Evolutionary conservation across 805 yeast genomes (phyloP), one percentile per base, ranked within the genome.

Genomic region (Monosporozyma servazzii): DNA sequence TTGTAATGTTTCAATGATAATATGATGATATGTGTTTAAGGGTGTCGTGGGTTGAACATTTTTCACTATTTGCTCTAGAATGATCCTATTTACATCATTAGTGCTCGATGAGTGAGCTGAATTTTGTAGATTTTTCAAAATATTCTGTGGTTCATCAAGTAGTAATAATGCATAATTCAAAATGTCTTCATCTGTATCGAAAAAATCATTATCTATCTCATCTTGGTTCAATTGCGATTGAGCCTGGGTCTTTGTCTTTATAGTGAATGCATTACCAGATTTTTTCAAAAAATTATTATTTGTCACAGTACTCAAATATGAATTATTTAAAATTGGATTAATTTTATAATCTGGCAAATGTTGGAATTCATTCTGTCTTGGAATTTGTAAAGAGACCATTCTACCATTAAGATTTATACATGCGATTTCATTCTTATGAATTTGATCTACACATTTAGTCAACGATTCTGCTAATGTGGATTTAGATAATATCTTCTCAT

Each of bases 71-170:
- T 75, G 76, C 0, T 91, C 88, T 45, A 89, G 71, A 0, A 86
- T 75, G 23, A 86, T 76, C 48, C 76, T 75, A 11, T 67, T 61
- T 3, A 66, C 53, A 48, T 65, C 68, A 40, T 62, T 62, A 13
- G 60, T 57, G 25, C 56, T 56, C 0, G 75, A 73, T 47, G 83
- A 89, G 15, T 51, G 49, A 9, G 51, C 17, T 6, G 54, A 47
- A 0, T 87, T 81, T 52, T 84, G 82, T 33, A 91, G 75, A 51
- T 86, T 95, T 44, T 72, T 70, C 8, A 90, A 80, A 33, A 91
- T 88, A 8, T 75, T 66, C 18, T 82, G 89, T 0, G 95, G 86
- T 27, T 84, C 89, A 64, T 87, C 96, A 17, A 89, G 68, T 21
- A 91, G 71, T 29, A 91, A 67, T 17, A 91, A 67, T 0, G 95